A percentile compares a stretch with the other conserved stretches of the same genome.
Evolutionary conservation across 192 early-diverging fungal species (phyloP).

Genomic region (Chytriomyces sp.): DNA sequence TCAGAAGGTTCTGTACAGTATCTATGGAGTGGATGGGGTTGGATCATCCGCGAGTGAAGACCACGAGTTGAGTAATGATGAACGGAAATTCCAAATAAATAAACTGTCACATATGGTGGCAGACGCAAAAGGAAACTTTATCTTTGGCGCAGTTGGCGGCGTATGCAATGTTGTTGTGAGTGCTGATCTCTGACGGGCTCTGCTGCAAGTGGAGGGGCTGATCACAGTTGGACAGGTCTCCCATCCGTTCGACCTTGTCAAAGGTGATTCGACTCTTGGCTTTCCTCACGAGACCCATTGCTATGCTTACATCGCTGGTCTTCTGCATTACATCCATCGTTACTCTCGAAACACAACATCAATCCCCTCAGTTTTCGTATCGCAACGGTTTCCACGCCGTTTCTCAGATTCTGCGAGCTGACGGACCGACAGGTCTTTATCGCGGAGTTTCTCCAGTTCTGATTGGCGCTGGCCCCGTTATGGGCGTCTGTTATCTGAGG

Average conservation of each 20-base stretch:
- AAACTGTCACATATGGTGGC: not conserved
- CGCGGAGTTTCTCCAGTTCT: conserved; percentile 90
- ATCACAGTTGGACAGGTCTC: conserved; percentile 27
- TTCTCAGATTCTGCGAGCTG: conserved; percentile 74
- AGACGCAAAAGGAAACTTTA: conserved; percentile 16
- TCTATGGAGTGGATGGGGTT: conserved; percentile 31
- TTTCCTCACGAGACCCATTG: not conserved
- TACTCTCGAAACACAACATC: conserved; percentile 61
- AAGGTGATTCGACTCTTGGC: conserved; percentile 51
- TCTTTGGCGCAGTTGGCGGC: conserved; percentile 35
- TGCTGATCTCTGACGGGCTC: not conserved
- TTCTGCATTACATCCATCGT: conserved; percentile 81
- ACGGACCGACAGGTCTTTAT: conserved; percentile 90
- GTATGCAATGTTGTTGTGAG: conserved; percentile 34
- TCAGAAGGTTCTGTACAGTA: conserved; percentile 15
- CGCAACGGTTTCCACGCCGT: conserved; percentile 75
- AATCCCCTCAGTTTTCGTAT: conserved; percentile 74
- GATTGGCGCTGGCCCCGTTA: conserved; percentile 84
- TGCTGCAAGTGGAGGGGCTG: not conserved
- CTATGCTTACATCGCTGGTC: conserved; percentile 43
- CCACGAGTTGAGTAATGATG: too few relatives aligned
- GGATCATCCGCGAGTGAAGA: conserved; percentile 32
- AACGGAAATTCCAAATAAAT: too few relatives aligned
- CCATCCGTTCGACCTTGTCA: conserved; percentile 90
- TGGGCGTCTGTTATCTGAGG: conserved; percentile 84